Base-by-base conservation (phyloP, 257 asterid genomes). In the Fraxinus anomala region DNA sequence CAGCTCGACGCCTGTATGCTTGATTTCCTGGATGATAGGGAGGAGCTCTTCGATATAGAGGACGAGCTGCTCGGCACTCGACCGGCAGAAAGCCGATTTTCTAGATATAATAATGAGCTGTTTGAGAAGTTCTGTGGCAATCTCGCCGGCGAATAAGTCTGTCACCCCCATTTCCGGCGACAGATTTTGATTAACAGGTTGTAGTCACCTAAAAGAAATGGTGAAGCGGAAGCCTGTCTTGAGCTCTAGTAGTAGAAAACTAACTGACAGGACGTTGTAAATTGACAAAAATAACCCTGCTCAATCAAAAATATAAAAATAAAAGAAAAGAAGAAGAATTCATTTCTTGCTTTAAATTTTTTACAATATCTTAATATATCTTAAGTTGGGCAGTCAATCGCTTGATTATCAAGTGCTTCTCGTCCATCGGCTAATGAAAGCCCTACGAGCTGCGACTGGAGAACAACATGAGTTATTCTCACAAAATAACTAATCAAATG, bases 121-220 rank as follows among this genome's bases (percentile, higher is more conserved):
- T 70, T 91, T 92, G 6, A 94, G 85, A 40, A 94, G 97, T 65
- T 94, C 97, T 26, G 97, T 87, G 83, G 97, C 91, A 19, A 94
- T 89, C 76, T 94, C 98, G 82, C 96, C 97, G 86, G 91, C 96
- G 82, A 94, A 94, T 7, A 92, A 84, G 75, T 94, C 98, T 23
- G 96, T 92, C 0, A 94, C 91, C 59, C 88, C 97, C 98, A 94
- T 94, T 16, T 54, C 39, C 76, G 72, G 33, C 78, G 36, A 72
- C 49, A 40, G 68, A 24, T 59, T 59, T 21, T 59, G 28, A 23
- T 59, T 42, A 12, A 42, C 17, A 12, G 51, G 17, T 42, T 11
- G 51, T 5, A 31, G 80, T 54, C 73, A 37, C 16, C 56, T 56
- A 44, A 34, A 37, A 37, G 42, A 17, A 39, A 75, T 26, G 17